Base-by-base conservation (phyloP, 805 yeast species). In the Torulaspora maleeae region DNA sequence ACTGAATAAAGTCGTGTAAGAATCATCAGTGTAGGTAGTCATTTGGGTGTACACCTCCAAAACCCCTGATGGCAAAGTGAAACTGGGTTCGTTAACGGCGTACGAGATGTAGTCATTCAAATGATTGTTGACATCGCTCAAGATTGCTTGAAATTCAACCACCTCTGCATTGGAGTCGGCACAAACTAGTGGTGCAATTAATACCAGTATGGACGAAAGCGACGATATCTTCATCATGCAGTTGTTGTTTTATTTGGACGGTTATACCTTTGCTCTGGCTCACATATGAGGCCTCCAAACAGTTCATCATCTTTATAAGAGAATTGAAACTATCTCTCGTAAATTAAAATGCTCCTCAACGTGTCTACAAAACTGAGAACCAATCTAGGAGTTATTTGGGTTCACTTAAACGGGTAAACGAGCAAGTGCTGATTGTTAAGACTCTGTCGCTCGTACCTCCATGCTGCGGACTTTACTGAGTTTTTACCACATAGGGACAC, bases 1-100 rank as follows among this genome's bases (percentile, higher is more conserved):
- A 17, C 50, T 22, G 53, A 47, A 65, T 47, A 63, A 47, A 12
- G 66, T 48, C 42, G 70, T 66, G 57, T 60, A 67, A 19, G 63
- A 53, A 20, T 59, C 56, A 40, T 66, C 69, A 20, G 69, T 64
- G 45, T 60, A 61, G 33, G 71, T 67, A 35, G 60, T 56, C 40
- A 60, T 47, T 30, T 49, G 53, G 42, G 44, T 48, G 45, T 55
- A 57, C n/a, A 58, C 41, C 22, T 55, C 54, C 39, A 58, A 45
- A 27, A 58, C 49, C 51, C 54, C 59, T 19, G 44, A 37, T 51
- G 63, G 63, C 30, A 58, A 27, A 8, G 40, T 43, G 25, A 43
- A 30, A 45, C 54, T 53, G 7, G 41, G 34, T 17, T 38, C 15
- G 16, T 38, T 38, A 33, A 50, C 47, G 22, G 51, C 36, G 13